Evolutionary conservation across 441 rosid genomes (phyloP).

Genomic region (Corymbia calophylla): DNA sequence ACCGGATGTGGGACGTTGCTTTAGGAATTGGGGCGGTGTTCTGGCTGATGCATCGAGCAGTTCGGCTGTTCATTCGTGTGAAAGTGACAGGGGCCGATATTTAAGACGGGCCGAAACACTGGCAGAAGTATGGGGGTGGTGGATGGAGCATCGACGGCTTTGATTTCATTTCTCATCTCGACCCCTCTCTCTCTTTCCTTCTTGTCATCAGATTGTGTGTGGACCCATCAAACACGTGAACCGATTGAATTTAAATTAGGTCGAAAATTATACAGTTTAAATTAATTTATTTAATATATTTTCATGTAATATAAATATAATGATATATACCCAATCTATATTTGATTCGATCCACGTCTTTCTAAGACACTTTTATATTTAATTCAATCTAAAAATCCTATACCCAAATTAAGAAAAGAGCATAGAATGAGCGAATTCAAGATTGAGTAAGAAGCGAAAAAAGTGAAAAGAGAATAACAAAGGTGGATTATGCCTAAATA

Average conservation of each 20-base stretch:
- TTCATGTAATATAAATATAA: no score
- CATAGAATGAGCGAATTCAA: accelerated
- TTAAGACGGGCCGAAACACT: background rate
- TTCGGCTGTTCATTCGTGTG: background rate
- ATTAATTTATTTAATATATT: accelerated
- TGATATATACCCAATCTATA: no score
- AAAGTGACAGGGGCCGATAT: accelerated
- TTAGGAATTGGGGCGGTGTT: background rate
- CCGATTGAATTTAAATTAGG: accelerated
- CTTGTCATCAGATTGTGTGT: background rate
- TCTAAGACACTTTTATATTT: accelerated
- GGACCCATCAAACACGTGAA: background rate
- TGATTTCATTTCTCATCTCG: background rate
- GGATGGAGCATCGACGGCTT: background rate
- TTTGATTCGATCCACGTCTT: accelerated
- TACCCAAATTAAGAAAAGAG: accelerated
- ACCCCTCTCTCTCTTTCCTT: background rate
- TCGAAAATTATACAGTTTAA: accelerated
- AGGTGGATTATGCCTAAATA: no score
- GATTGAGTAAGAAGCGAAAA: accelerated
- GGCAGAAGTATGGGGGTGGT: accelerated
- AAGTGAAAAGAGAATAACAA: accelerated
- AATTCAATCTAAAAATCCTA: no score
- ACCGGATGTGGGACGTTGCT: background rate
- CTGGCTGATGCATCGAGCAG: background rate